These are phyloP conservation scores for Hortiboletus campestris DNA, from an alignment of 768 basidiomycete genomes.

Conservation along the genomic window DNA sequence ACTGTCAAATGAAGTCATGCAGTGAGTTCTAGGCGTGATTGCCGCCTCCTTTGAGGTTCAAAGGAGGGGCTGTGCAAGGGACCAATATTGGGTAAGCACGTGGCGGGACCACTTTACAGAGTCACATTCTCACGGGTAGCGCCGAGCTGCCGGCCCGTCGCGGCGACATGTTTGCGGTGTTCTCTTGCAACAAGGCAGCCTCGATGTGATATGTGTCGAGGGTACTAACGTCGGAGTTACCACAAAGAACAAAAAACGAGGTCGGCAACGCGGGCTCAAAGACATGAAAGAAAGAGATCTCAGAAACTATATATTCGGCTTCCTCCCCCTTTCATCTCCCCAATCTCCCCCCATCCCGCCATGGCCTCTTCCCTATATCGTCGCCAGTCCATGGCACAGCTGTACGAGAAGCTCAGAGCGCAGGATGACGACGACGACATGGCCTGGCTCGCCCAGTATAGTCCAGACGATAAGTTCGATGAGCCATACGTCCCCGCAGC, in stretches of 20 bases:
- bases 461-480: conserved; percentile 33
- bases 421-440: conserved; percentile 36
- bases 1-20: conserved; percentile 8
- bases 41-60: conserved; percentile 1
- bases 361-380: conserved; percentile 34
- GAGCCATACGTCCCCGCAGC: conserved; percentile 21
- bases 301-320: conserved; percentile 30
- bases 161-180: conserved; percentile 13
- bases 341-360: conserved; percentile 9
- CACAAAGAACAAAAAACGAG: conserved; percentile 41
- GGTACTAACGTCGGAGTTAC: conserved; percentile 36
- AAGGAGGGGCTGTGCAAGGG: conserved; percentile 17
- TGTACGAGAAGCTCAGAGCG: conserved; percentile 34
- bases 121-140: conserved; percentile 32
- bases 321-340: conserved; percentile 18
- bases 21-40: conserved; percentile 11
- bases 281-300: conserved; percentile 38
- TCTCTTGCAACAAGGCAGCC: conserved; percentile 34
- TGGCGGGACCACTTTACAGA: conserved; percentile 21
- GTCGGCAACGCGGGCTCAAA: conserved; percentile 38
- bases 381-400: conserved; percentile 37
- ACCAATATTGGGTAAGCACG: conserved; percentile 19
- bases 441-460: conserved; percentile 36
- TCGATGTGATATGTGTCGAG: conserved; percentile 36
- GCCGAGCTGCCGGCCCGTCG: conserved; percentile 18